These are phyloP conservation scores for Coniella vitis DNA, from an alignment of 2,329 filamentous ascomycete species.

Conservation along the genomic window DNA sequence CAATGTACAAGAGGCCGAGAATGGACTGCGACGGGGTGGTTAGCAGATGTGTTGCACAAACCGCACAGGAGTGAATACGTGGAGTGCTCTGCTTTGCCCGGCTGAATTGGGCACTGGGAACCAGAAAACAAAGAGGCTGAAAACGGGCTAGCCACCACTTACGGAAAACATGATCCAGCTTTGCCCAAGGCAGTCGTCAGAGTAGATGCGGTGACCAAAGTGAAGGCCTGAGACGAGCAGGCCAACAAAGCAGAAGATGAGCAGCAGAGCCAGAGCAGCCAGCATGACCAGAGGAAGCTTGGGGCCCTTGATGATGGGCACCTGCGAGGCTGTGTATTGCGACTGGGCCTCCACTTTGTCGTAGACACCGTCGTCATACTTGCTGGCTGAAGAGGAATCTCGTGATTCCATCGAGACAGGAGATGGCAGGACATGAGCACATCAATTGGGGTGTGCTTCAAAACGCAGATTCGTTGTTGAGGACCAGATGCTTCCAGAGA, in stretches of 20 bases:
- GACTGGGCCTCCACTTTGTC: conserved; percentile 10
- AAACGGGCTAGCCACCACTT: neutral
- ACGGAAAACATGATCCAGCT: conserved; percentile 17
- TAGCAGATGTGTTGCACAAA: no score
- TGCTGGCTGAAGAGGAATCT: conserved; percentile 2
- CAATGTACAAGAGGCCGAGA: conserved; percentile 25
- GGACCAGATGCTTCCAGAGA: no score
- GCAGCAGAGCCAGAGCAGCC: conserved; percentile 4
- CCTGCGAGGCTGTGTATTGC: neutral
- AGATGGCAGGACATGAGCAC: neutral
- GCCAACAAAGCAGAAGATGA: conserved; percentile 13
- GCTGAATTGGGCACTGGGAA: neutral
- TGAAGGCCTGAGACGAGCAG: conserved; percentile 11
- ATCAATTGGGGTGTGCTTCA: neutral
- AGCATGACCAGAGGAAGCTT: conserved; percentile 8
- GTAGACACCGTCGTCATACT: conserved; percentile 11
- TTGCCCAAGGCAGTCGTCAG: conserved; percentile 11
- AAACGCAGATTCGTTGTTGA: neutral
- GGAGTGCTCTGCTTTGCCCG: neutral
- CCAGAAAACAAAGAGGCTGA: neutral
- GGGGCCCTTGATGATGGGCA: neutral
- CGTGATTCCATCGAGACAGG: conserved; percentile 8
- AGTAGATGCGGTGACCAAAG: conserved; percentile 8
- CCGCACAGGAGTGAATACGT: no score
- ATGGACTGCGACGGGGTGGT: conserved; percentile 20